These are phyloP conservation scores for Perkinsus olseni DNA, from an alignment of 169 alveolate species.

Conservation along the genomic window DNA sequence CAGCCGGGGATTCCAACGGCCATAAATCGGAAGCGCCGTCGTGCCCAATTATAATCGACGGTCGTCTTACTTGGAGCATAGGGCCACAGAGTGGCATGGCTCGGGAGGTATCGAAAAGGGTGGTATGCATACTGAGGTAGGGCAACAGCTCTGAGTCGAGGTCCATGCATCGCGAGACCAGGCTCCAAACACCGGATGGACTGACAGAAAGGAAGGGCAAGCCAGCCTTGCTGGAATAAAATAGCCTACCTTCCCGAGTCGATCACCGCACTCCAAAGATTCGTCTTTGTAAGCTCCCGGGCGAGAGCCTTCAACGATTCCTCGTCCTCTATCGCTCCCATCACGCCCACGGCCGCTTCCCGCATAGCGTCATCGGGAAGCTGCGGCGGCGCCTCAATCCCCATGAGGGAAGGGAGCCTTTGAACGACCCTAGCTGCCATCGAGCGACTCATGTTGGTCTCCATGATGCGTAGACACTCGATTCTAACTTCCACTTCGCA, in stretches of 20 bases:
- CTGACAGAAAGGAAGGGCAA: neutral
- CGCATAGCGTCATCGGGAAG: neutral
- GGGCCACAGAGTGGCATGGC: neutral
- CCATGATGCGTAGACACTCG: neutral
- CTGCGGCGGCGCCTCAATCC: neutral
- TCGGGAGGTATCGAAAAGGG: neutral
- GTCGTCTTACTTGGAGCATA: neutral
- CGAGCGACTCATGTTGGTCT: neutral
- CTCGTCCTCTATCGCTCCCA: neutral
- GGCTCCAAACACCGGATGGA: neutral
- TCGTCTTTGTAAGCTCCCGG: neutral
- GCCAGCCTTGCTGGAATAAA: neutral
- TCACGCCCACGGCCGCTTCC: neutral
- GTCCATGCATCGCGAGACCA: neutral
- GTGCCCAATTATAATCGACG: no score
- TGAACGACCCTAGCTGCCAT: neutral
- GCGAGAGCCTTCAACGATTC: neutral
- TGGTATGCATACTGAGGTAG: neutral
- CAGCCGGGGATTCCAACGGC: no score
- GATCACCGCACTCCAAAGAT: slow-evolving; percentile 1
- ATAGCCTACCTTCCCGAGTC: neutral
- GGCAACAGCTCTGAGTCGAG: neutral
- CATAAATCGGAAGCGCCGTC: no score
- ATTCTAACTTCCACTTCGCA: neutral
- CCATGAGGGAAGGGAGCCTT: neutral